Conservation (phyloP, 176 grass and related monocot genomes). For the Ensete ventricosum region DNA sequence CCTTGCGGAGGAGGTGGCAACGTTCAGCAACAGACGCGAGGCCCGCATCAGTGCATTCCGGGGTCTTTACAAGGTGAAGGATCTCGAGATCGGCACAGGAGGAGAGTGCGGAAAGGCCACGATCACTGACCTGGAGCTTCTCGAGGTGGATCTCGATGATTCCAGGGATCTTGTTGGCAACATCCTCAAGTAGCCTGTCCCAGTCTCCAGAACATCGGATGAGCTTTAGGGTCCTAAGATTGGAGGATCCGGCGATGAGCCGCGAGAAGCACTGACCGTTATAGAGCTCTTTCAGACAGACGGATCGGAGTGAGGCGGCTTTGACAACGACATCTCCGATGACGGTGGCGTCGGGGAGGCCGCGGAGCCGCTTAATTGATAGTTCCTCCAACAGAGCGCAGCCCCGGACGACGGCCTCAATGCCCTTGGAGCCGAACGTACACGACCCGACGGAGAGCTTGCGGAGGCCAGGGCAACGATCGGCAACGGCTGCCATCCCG, state of each 20-base stretch:
- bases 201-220: slow-evolving; percentile 68
- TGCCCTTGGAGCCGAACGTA: slow-evolving; percentile 7
- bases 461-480: slow-evolving; percentile 1
- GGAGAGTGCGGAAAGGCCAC: slow-evolving; percentile 2
- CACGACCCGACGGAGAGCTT: slow-evolving; percentile 19
- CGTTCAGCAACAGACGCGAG: slow-evolving; percentile 28
- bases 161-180: slow-evolving; percentile 29
- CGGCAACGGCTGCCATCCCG: slow-evolving; percentile 9
- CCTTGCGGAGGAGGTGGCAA: slow-evolving; percentile 16
- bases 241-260: slow-evolving; percentile 45
- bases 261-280: slow-evolving; percentile 77
- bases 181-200: slow-evolving; percentile 50
- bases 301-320: slow-evolving; percentile 28
- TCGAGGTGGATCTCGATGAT: slow-evolving; percentile 77
- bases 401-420: slow-evolving; percentile 2
- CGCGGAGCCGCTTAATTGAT: slow-evolving; percentile 17
- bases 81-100: slow-evolving; percentile 12
- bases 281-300: slow-evolving; percentile 83
- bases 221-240: slow-evolving; percentile 76
- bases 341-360: not conserved
- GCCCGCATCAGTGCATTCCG: slow-evolving; percentile 45
- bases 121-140: slow-evolving; percentile 62
- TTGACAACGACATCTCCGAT: not conserved
- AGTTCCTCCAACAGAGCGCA: slow-evolving; percentile 13
- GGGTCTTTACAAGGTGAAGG: slow-evolving; percentile 30